Base-by-base conservation (phyloP, 805 yeast species). In the Candida cerambycidarum region DNA sequence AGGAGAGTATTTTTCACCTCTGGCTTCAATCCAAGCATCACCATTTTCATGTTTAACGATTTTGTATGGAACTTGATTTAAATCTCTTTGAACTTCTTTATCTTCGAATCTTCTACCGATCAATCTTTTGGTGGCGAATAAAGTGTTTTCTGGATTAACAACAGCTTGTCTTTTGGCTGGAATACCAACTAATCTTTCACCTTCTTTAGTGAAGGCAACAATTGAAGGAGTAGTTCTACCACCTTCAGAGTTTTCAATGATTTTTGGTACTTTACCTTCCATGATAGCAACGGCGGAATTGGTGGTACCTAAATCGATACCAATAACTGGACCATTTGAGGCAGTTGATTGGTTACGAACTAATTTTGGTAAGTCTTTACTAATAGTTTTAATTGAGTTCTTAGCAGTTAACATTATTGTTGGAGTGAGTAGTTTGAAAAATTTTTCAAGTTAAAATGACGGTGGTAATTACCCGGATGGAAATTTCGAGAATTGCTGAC, bases 121-220 rank as follows among this genome's bases (percentile, higher is more conserved):
- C 62, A 89, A 76, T 71, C 97, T 83, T 76, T 89, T 89, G 60
- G 97, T 89, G 64, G 97, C 96, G 54, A 87, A 89, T 52, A 89
- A 77, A 43, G 97, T 89, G 78, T 89, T 90, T 63, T 84, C 89
- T 44, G 95, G 95, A 78, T 89, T 89, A 52, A 89, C 89, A 41
- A 89, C 90, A 47, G 96, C 95, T 73, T 89, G 97, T 63, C 97
- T 86, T 76, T 89, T 90, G 57, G 97, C 97, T 52, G 95, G 89
- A 47, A 83, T 87, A 70, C 97, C 97, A 48, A 89, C 96, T 47
- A 89, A 73, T 61, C 95, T 83, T 71, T 87, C 95, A 46, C 92
- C 93, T 46, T 85, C 93, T 65, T 84, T 83, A 53, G 93, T 85
- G 80, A 89, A 89, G 42, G 97, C 97, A 46, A 89, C 97, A 33